Conservation (phyloP, 2,329 filamentous ascomycete species). For the Xylariaceae sp. region DNA sequence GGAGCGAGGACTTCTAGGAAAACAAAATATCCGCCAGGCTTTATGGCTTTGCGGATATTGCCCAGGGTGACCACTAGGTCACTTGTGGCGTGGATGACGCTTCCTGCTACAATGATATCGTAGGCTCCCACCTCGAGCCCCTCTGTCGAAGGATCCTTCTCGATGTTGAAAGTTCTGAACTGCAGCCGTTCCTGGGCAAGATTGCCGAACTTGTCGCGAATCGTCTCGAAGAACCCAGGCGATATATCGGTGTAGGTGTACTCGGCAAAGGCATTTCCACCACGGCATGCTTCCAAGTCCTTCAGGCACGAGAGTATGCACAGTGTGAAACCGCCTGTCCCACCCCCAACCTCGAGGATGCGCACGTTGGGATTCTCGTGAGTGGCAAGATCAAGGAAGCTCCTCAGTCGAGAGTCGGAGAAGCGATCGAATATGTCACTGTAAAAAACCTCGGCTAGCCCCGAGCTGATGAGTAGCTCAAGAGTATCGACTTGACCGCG, state of each 20-base stretch:
- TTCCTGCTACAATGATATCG: neutral
- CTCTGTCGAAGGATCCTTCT: neutral
- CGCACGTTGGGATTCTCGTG: conserved; percentile 29
- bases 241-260: neutral
- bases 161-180: neutral
- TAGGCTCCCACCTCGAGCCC: neutral
- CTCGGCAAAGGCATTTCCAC: neutral
- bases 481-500: conserved; percentile 28
- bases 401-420: neutral
- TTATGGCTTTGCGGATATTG: neutral
- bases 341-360: conserved; percentile 35
- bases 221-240: neutral
- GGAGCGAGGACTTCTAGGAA: neutral
- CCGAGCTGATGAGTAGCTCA: conserved; percentile 28
- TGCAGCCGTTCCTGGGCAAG: neutral
- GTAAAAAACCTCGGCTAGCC: conserved; percentile 29
- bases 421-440: conserved; percentile 17
- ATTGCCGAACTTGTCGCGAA: neutral
- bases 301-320: conserved; percentile 14
- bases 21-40: neutral
- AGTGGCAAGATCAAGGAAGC: neutral
- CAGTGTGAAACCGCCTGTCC: conserved; percentile 30
- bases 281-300: neutral
- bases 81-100: neutral
- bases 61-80: neutral